Base-by-base conservation (phyloP, 2,329 filamentous ascomycete genomes). In the Xylaria sp. region DNA sequence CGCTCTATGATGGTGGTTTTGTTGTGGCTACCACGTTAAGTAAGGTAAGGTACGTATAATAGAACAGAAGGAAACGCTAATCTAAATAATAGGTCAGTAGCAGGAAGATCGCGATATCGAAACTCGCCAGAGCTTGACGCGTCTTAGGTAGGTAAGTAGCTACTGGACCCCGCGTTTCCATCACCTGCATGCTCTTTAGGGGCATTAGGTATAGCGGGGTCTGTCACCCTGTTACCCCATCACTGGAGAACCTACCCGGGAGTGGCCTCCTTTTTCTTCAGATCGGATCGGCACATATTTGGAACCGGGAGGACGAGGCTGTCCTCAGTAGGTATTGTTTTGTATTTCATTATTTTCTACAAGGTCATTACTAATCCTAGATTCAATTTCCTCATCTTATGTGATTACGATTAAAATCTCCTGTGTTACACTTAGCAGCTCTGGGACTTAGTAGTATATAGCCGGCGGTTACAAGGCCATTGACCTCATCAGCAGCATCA, bases 401-500 rank as follows among this genome's bases (percentile, higher is more conserved):
- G 5, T 13, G 37, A 25, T 32, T 23, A 12, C 18, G 9, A 32
- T 5, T 32, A 3, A 5, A 54, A 13, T 18, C 3, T 35, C 18
- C 9, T 3, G 25, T n/a, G 1, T 48, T 12, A 12, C 12, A 8
- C 21, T 21, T 10, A 13, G 3, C 6, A 23, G 10, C 6, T n/a
- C 6, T 6, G 29, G 13, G 37, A 21, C 12, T n/a, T n/a, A 44
- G n/a, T 29, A n/a, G 44, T 37, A n/a, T 18, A 67, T 67, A 63
- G 51, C 65, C 65, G 65, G 51, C 65, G 65, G 65, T 44, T 67
- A 67, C 59, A 67, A 53, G 9, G 37, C 25, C 18, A 50, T 40
- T 47, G n/a, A 37, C 16, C 1, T 27, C 25, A 54, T 48, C 35
- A 2, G 5, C 18, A 9, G 12, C 6, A 5, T 18, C 5, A 53